Evolutionary conservation across 345 rosid genomes (phyloP), one percentile per base, ranked within the genome.

Genomic region (Gossypium sturtianum): DNA sequence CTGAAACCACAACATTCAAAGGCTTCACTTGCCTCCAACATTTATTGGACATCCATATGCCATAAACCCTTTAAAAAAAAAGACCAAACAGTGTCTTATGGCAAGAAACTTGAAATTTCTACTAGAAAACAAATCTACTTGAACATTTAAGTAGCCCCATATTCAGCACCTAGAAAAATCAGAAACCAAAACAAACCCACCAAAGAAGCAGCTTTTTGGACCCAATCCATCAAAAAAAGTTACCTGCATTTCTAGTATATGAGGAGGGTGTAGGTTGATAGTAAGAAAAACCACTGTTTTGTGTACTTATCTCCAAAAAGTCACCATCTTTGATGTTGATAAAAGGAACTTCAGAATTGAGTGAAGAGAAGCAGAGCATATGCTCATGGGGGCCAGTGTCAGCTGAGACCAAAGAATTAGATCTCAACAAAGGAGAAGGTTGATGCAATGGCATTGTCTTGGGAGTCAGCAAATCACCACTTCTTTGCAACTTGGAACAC

Each of bases 351-450:
- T 88, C 84, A 65, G 87, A 71, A 79, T 85, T 82, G 64, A 71
- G 74, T 13, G 89, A 75, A 83, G 87, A 87, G 83, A 89, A 89
- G 83, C 88, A 86, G 34, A 83, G 81, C 89, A 90, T 84, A 13
- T 89, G 89, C 66, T 80, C 86, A 44, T 82, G 85, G 0, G 78
- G 83, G 53, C 78, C 66, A 78, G 83, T 25, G 74, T 75, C 84
- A 15, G 59, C 62, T 41, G 82, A 78, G 20, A 75, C 72, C 70
- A 76, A 38, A 66, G 86, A 56, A 67, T 81, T 76, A 86, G 91
- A 88, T 89, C 93, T 89, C 82, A 81, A 17, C 4, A 84, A 73
- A 65, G 85, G 80, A 76, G 74, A 63, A 45, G 70, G 75, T 47
- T 84, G 90, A 34, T 83, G 89, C 79, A 85, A 84, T 68, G 86